phyloP scores from a whole-genome alignment of 2,329 filamentous ascomycete species.

The Colletotrichum sp. region DNA sequence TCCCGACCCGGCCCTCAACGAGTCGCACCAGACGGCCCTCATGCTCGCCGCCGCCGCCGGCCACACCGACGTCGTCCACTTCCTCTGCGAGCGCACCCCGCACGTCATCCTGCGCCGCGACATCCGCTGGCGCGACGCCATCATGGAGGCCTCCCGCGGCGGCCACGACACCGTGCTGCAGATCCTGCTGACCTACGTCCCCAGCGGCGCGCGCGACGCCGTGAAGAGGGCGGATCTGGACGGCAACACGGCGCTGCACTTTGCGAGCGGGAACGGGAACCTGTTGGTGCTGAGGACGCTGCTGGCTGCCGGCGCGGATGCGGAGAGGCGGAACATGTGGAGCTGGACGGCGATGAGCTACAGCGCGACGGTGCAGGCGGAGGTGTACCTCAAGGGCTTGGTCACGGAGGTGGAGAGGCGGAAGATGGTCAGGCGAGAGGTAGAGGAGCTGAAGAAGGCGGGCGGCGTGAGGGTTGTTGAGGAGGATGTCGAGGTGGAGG shows the following conservation, averaged over 20 bases:
- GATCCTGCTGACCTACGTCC: slow-evolving; percentile 66
- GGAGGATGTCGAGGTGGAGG: slow-evolving; percentile 30
- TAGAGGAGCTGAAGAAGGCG: slow-evolving; percentile 42
- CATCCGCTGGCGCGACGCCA: slow-evolving; percentile 71
- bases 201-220: slow-evolving; percentile 56
- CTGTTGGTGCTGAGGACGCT: slow-evolving; percentile 78
- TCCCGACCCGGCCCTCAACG: slow-evolving; percentile 77
- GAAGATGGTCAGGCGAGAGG: slow-evolving; percentile 45
- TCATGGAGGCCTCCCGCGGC: slow-evolving; percentile 67
- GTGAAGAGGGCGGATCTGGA: slow-evolving; percentile 67
- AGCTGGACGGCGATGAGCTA: slow-evolving; percentile 87
- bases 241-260: slow-evolving; percentile 88
- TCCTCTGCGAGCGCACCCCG: slow-evolving; percentile 70
- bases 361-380: slow-evolving; percentile 80
- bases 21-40: slow-evolving; percentile 79
- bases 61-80: slow-evolving; percentile 75
- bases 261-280: slow-evolving; percentile 83
- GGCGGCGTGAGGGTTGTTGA: slow-evolving; percentile 51
- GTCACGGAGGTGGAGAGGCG: slow-evolving; percentile 74
- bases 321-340: slow-evolving; percentile 74
- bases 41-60: slow-evolving; percentile 77
- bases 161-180: slow-evolving; percentile 71
- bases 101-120: slow-evolving; percentile 70
- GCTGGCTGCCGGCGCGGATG: slow-evolving; percentile 78
- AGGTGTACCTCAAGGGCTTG: slow-evolving; percentile 82